phyloP scores from a whole-genome alignment of 2,329 filamentous ascomycete species.

The Plenodomus tracheiphilus region DNA sequence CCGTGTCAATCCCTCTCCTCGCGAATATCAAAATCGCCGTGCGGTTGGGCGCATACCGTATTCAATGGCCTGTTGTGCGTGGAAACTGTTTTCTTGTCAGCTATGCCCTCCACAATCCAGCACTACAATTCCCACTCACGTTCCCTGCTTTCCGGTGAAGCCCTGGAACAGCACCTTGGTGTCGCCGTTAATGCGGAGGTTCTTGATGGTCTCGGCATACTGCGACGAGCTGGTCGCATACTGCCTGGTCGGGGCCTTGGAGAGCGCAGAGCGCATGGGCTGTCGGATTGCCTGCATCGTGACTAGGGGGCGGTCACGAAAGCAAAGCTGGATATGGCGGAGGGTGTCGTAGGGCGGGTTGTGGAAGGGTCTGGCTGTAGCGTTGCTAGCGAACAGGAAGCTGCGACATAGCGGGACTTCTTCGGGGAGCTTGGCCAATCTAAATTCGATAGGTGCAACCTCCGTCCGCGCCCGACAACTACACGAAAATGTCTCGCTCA shows the following conservation, averaged over 20 bases:
- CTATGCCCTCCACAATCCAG: background rate
- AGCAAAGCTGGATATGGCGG: conserved; percentile 18
- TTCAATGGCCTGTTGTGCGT: conserved; percentile 95
- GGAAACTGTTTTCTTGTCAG: conserved; percentile 69
- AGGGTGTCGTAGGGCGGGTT: conserved; percentile 18
- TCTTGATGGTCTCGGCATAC: conserved; percentile 54
- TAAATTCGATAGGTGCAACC: conserved; percentile 14
- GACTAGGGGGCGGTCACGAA: conserved; percentile 38
- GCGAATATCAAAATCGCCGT: conserved; percentile 14
- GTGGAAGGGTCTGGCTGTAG: conserved; percentile 18
- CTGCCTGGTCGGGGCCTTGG: conserved; percentile 69
- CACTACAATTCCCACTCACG: conserved; percentile 45
- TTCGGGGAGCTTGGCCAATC: conserved; percentile 24
- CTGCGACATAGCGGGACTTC: conserved; percentile 26
- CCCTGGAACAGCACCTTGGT: conserved; percentile 97
- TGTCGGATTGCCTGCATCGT: conserved; percentile 86
- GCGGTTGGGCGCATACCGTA: conserved; percentile 69
- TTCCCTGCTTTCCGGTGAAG: conserved; percentile 96
- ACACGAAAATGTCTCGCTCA: conserved; percentile 18
- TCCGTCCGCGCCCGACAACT: conserved; percentile 19
- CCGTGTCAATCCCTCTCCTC: conserved; percentile 32
- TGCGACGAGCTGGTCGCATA: conserved; percentile 74
- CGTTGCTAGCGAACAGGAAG: conserved; percentile 16
- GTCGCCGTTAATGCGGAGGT: conserved; percentile 89
- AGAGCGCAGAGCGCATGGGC: conserved; percentile 70